phyloP scores from a whole-genome alignment of 2,329 filamentous ascomycete genomes.

The Drechslerella coelobrocha region DNA sequence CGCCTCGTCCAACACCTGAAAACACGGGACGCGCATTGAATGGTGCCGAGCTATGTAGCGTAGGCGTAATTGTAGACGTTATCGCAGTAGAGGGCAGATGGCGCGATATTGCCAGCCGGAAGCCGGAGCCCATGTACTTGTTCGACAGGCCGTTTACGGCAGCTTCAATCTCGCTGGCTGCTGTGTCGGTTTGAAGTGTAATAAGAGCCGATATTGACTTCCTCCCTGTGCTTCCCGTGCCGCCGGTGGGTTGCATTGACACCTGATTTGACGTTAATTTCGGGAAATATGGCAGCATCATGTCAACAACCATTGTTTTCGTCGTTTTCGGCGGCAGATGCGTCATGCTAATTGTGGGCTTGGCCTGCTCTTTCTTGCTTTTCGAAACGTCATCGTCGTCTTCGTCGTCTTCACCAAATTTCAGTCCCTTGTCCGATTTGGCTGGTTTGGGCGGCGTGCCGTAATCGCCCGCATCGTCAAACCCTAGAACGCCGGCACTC shows the following conservation, averaged over 20 bases:
- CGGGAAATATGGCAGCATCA: slow-evolving; percentile 63
- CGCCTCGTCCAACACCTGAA: slow-evolving; percentile 61
- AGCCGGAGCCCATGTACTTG: slow-evolving; percentile 79
- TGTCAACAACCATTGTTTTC: slow-evolving; percentile 66
- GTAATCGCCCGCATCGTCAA: slow-evolving; percentile 52
- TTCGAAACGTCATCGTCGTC: slow-evolving; percentile 58
- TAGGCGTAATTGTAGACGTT: slow-evolving; percentile 62
- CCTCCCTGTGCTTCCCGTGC: slow-evolving; percentile 67
- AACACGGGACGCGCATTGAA: slow-evolving; percentile 77
- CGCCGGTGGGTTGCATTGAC: slow-evolving; percentile 69
- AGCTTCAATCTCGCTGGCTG: slow-evolving; percentile 81
- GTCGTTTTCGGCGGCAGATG: slow-evolving; percentile 69
- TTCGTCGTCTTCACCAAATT: slow-evolving; percentile 65
- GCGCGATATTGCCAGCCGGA: slow-evolving; percentile 78
- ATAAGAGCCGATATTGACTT: slow-evolving; percentile 80
- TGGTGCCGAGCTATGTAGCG: slow-evolving; percentile 64
- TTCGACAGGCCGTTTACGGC: slow-evolving; percentile 80
- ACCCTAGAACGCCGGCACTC: slow-evolving; percentile 53
- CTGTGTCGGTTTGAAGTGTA: slow-evolving; percentile 78
- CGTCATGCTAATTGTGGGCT: slow-evolving; percentile 69
- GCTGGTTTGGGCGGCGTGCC: slow-evolving; percentile 19
- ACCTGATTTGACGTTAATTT: slow-evolving; percentile 74
- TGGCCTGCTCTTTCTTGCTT: slow-evolving; percentile 58
- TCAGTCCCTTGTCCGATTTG: slow-evolving; percentile 45
- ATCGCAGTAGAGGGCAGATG: slow-evolving; percentile 80